Conservation (phyloP, 495 filamentous ascomycete genomes). For the Tuber calosporum region DNA sequence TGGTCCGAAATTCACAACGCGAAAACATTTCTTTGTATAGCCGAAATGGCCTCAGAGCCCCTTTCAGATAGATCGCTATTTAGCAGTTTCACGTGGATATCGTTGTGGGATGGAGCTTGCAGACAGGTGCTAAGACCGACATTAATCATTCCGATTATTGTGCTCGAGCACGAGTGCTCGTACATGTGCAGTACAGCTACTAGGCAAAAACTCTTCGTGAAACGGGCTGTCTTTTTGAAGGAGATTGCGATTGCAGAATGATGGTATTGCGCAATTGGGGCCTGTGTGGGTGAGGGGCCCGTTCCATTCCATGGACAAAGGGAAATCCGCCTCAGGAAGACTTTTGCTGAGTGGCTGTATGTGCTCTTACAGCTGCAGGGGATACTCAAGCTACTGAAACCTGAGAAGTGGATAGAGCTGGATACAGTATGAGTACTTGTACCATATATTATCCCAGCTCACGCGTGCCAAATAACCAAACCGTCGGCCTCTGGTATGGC, state of each 20-base stretch:
- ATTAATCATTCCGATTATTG: neutral
- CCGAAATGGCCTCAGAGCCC: neutral
- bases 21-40: neutral
- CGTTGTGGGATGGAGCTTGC: neutral
- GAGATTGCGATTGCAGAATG: neutral
- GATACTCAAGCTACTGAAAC: neutral
- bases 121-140: neutral
- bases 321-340: neutral
- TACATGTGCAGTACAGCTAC: neutral
- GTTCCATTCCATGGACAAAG: neutral
- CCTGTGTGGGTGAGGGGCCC: neutral
- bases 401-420: neutral
- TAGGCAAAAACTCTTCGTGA: neutral
- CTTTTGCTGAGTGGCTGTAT: neutral
- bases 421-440: too few relatives aligned
- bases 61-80: neutral
- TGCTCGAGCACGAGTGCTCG: neutral
- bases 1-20: neutral
- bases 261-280: neutral
- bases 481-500: neutral
- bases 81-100: neutral
- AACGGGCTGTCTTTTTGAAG: neutral
- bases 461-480: neutral
- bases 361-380: neutral
- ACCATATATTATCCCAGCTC: neutral